Percentiles rank a stretch among this genome's conserved stretches.
phyloP scores from a whole-genome alignment of 768 basidiomycete species.

The Auricularia sp. region DNA sequence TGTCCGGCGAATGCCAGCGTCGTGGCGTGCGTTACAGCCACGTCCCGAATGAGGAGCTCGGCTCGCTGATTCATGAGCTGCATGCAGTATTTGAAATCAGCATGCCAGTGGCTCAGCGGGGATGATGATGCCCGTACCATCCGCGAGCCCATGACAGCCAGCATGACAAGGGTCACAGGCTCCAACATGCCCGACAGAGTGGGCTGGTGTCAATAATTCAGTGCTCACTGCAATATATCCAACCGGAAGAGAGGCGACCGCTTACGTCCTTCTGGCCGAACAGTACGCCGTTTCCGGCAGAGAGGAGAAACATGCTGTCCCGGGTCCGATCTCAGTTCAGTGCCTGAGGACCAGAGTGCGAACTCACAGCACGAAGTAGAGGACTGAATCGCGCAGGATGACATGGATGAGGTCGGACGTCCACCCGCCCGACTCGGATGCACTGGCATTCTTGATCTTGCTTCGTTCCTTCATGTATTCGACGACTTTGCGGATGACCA shows the following conservation, averaged over 20 bases:
- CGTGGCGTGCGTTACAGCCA: no score
- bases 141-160: neutral
- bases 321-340: neutral
- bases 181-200: neutral
- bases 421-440: neutral
- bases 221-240: no score
- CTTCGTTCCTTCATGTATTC: neutral
- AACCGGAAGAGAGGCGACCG: no score
- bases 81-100: no score
- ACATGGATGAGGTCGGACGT: neutral
- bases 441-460: no score
- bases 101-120: no score
- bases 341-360: neutral
- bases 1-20: no score
- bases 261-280: neutral
- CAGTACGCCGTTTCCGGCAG: neutral
- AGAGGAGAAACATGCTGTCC: neutral
- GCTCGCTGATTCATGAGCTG: no score
- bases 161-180: neutral
- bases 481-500: neutral
- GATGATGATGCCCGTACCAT: neutral
- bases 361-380: neutral
- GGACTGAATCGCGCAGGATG: neutral
- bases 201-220: neutral
- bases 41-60: no score